Evolutionary conservation across 2,329 filamentous ascomycete species (phyloP).

Genomic region (Colletotrichum caudatum): DNA sequence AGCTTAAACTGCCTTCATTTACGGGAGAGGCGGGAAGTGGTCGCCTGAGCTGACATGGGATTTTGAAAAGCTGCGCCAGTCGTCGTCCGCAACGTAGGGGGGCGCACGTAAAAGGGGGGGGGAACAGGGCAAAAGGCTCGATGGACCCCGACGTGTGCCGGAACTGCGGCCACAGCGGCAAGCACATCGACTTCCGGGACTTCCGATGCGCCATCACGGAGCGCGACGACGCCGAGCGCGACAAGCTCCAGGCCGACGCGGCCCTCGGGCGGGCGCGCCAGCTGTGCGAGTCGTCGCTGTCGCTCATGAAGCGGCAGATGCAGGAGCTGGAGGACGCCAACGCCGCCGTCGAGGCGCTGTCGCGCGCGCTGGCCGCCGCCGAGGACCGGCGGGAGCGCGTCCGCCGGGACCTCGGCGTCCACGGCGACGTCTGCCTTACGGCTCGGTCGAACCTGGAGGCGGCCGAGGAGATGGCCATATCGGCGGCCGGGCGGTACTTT

Average conservation of each 20-base stretch:
- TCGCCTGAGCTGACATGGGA: conserved; percentile 13
- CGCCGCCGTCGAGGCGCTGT: conserved; percentile 27
- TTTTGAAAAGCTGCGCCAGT: background rate
- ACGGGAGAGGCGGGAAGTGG: background rate
- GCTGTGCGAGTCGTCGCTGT: conserved; percentile 34
- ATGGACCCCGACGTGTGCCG: conserved; percentile 39
- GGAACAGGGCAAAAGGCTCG: too few species aligned
- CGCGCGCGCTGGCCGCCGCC: conserved; percentile 13
- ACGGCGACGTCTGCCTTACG: conserved; percentile 33
- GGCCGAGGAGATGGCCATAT: conserved; percentile 39
- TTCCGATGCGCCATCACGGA: conserved; percentile 38
- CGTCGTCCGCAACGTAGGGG: background rate
- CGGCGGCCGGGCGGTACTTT: conserved; percentile 32
- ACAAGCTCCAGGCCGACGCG: conserved; percentile 38
- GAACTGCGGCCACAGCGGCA: conserved; percentile 39
- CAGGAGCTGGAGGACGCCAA: conserved; percentile 40
- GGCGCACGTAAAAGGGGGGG: too few species aligned
- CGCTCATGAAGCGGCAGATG: conserved; percentile 39
- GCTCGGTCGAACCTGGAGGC: conserved; percentile 33
- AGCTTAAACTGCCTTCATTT: background rate
- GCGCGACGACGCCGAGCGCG: conserved; percentile 39
- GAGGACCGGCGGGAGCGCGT: conserved; percentile 34
- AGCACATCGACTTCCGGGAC: conserved; percentile 35
- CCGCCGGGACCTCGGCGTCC: conserved; percentile 20
- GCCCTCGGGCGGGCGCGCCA: conserved; percentile 32